Evolutionary conservation across 2,329 filamentous ascomycete genomes (phyloP).

Genomic region (Pseudogymnoascus sp.): DNA sequence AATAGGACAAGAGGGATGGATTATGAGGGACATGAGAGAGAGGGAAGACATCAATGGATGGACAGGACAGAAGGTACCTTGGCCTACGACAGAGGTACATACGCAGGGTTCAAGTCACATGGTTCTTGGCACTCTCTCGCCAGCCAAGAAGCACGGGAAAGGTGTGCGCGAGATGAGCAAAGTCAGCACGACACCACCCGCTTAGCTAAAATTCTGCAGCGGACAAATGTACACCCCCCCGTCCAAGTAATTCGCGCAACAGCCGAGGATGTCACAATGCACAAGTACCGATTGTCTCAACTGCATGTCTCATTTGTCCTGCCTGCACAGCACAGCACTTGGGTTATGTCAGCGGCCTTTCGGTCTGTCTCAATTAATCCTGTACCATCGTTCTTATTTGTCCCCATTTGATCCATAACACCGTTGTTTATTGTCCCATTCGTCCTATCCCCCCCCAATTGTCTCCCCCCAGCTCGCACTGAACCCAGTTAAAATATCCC

Average conservation of each 20-base stretch:
- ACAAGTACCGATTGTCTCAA: conserved; percentile 10
- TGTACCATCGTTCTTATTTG: no score
- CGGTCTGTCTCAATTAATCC: no score
- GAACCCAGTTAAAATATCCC: no score
- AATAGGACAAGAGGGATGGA: not conserved
- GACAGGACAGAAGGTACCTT: not conserved
- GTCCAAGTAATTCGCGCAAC: not conserved
- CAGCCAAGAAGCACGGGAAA: no score
- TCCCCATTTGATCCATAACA: no score
- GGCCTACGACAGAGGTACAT: not conserved
- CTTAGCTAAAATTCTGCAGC: not conserved
- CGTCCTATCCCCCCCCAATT: no score
- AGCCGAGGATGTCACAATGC: not conserved
- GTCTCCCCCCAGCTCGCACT: no score
- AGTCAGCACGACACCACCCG: no score
- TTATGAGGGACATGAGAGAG: not conserved
- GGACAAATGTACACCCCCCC: not conserved
- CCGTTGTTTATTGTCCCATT: no score
- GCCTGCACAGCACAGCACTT: no score
- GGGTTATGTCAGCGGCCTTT: no score
- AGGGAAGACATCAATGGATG: not conserved
- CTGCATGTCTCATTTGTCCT: not conserved
- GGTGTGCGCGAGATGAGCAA: no score
- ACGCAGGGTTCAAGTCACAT: not conserved
- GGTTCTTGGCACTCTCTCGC: not conserved